Conservation (phyloP, 1,284 basidiomycete species). For the Fomes fomentarius region DNA sequence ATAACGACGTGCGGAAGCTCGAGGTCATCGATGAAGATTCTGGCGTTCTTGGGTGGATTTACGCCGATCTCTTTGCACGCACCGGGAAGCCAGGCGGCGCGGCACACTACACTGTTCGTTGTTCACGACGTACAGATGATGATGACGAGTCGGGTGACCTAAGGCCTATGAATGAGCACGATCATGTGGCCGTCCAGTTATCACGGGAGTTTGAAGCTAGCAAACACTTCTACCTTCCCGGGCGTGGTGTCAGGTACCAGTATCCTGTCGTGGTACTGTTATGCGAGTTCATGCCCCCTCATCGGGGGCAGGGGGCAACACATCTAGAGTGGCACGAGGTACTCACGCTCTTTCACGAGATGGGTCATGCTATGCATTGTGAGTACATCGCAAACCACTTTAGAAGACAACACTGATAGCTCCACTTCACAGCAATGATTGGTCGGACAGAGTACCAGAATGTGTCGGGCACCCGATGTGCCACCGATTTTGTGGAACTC, state of each 20-base stretch:
- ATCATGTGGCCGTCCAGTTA: conserved; percentile 40
- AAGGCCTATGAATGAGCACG: conserved; percentile 39
- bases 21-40: conserved; percentile 90
- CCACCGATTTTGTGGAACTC: conserved; percentile 97
- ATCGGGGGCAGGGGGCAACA: conserved; percentile 64
- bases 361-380: conserved; percentile 99
- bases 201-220: conserved; percentile 64
- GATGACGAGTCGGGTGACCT: conserved; percentile 81
- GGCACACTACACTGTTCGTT: conserved; percentile 97
- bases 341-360: conserved; percentile 95
- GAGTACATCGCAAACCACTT: conserved; percentile 49
- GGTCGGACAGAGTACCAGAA: conserved; percentile 98
- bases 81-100: conserved; percentile 89
- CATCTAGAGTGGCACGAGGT: conserved; percentile 94
- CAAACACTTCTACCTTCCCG: conserved; percentile 59
- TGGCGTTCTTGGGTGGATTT: conserved; percentile 92
- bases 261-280: conserved; percentile 91
- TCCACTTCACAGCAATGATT: conserved; percentile 95
- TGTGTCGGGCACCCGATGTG: conserved; percentile 97
- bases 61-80: conserved; percentile 89
- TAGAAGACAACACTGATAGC: no score
- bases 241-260: conserved; percentile 77
- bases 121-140: conserved; percentile 89
- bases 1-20: conserved; percentile 85
- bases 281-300: conserved; percentile 84